A percentile compares a stretch with the other conserved stretches of the same genome.
Conservation (phyloP, 192 early-diverging fungal genomes). For the Physocladia obscura region DNA sequence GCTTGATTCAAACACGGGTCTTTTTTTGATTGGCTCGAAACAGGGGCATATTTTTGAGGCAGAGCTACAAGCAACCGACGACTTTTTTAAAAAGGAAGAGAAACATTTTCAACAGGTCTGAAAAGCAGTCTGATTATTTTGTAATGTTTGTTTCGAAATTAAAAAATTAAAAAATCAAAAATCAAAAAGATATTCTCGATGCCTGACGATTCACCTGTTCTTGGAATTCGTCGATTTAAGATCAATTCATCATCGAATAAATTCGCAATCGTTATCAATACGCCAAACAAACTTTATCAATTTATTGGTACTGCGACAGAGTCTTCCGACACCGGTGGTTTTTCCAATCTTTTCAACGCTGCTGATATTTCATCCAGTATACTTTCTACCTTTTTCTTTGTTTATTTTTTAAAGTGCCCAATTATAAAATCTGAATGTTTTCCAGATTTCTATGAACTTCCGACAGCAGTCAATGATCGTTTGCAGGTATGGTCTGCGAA, state of each 20-base stretch:
- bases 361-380: slow-evolving; percentile 71
- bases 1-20: slow-evolving; percentile 66
- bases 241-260: slow-evolving; percentile 72
- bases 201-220: slow-evolving; percentile 69
- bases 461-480: slow-evolving; percentile 46
- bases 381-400: neutral
- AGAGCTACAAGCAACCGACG: slow-evolving; percentile 82
- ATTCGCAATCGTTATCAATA: slow-evolving; percentile 79
- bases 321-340: slow-evolving; percentile 63
- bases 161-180: too few relatives aligned
- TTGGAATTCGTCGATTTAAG: slow-evolving; percentile 78
- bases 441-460: slow-evolving; percentile 69
- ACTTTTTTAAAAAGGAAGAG: slow-evolving; percentile 82
- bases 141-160: too few relatives aligned
- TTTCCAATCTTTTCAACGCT: slow-evolving; percentile 71
- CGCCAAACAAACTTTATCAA: slow-evolving; percentile 87
- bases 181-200: slow-evolving; percentile 71
- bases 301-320: slow-evolving; percentile 69
- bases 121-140: too few relatives aligned
- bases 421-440: neutral
- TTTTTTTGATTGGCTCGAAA: slow-evolving; percentile 79
- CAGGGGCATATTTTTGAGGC: slow-evolving; percentile 88
- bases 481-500: slow-evolving; percentile 70
- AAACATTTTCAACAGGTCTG: slow-evolving; percentile 72
- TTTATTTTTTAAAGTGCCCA: neutral